Percentiles rank a stretch among this genome's conserved stretches.
Conservation (phyloP, 2,329 filamentous ascomycete species). For the Neofusicoccum ribis region DNA sequence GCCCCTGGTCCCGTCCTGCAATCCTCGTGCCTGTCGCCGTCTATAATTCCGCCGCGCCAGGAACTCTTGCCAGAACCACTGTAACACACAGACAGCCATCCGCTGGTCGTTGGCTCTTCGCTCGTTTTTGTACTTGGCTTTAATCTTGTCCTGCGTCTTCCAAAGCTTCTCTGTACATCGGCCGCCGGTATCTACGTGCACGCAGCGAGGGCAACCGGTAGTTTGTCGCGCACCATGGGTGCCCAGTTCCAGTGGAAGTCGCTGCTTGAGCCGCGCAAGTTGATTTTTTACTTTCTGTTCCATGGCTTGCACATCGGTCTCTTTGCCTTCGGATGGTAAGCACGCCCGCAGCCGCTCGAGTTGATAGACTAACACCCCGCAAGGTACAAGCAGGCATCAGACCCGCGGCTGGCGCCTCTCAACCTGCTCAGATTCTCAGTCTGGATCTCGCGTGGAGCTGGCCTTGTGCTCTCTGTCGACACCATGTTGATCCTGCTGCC, state of each 20-base stretch:
- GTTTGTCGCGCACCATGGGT: background rate
- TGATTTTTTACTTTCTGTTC: conserved; percentile 79
- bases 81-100: background rate
- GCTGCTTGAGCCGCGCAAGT: conserved; percentile 65
- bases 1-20: background rate
- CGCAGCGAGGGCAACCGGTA: background rate
- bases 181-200: background rate
- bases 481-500: conserved; percentile 85
- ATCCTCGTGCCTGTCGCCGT: background rate
- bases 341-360: background rate
- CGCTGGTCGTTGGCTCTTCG: background rate
- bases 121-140: background rate
- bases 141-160: too few species aligned
- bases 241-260: conserved; percentile 30
- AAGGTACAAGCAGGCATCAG: conserved; percentile 76
- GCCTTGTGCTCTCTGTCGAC: conserved; percentile 80
- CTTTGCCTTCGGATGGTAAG: conserved; percentile 86
- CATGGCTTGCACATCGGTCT: conserved; percentile 75
- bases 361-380: conserved; percentile 17
- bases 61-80: background rate
- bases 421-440: conserved; percentile 86
- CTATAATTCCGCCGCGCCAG: background rate
- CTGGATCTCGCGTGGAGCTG: conserved; percentile 93
- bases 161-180: background rate
- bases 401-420: conserved; percentile 69